These are phyloP conservation scores for Omphalotus guepiniiformis DNA, from an alignment of 768 basidiomycete species.

Conservation along the genomic window DNA sequence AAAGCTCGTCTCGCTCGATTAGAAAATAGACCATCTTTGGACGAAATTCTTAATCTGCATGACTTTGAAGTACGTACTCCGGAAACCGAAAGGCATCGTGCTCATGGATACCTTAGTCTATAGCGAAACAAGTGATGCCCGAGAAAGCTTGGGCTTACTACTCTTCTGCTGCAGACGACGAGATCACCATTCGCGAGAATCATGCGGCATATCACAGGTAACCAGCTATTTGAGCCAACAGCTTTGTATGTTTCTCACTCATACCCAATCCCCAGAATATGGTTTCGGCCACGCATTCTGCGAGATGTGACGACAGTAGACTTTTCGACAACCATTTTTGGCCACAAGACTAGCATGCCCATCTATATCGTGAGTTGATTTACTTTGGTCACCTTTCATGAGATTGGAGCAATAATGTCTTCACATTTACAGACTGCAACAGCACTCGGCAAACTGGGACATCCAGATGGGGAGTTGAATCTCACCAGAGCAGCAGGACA, in stretches of 20 bases:
- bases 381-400: neutral
- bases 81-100: too few relatives aligned
- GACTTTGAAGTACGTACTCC: conserved; percentile 76
- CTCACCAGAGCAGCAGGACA: conserved; percentile 86
- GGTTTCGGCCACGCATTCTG: conserved; percentile 88
- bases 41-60: conserved; percentile 83
- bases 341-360: conserved; percentile 70
- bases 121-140: conserved; percentile 77
- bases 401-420: neutral
- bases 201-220: conserved; percentile 89
- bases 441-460: conserved; percentile 89
- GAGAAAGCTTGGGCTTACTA: conserved; percentile 97
- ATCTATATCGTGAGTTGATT: conserved; percentile 62
- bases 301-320: conserved; percentile 85
- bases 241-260: neutral
- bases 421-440: conserved; percentile 57
- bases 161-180: conserved; percentile 94
- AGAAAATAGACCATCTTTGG: conserved; percentile 62
- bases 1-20: conserved; percentile 62
- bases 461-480: conserved; percentile 92
- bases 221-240: neutral
- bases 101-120: conserved; percentile 43
- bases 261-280: conserved; percentile 44
- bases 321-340: conserved; percentile 80
- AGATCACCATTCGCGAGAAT: conserved; percentile 87